Conservation (phyloP, 1,284 basidiomycete species). For the Sanghuangporus sanghuang region DNA sequence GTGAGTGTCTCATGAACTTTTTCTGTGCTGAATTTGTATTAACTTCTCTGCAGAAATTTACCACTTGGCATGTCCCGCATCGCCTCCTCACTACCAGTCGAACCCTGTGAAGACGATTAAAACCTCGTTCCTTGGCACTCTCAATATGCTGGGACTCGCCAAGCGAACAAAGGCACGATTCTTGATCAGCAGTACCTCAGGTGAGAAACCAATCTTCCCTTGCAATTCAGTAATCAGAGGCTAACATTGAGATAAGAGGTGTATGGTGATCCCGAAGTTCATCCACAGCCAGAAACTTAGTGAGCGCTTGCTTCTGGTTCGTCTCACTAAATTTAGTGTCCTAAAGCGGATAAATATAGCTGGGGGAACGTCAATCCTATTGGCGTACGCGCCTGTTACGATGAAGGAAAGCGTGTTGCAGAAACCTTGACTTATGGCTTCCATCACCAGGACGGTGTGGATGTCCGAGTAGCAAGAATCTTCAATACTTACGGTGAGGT, state of each 20-base stretch:
- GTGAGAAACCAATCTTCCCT: slow-evolving; percentile 35
- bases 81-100: slow-evolving; percentile 92
- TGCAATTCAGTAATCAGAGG: background rate
- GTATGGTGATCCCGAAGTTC: slow-evolving; percentile 95
- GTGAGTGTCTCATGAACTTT: slow-evolving; percentile 41
- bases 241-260: slow-evolving; percentile 56
- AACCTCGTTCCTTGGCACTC: slow-evolving; percentile 94
- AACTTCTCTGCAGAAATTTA: slow-evolving; percentile 73
- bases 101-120: slow-evolving; percentile 97
- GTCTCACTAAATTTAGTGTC: background rate
- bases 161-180: slow-evolving; percentile 97
- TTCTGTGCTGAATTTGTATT: background rate
- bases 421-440: slow-evolving; percentile 95
- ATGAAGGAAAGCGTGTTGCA: slow-evolving; percentile 95
- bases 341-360: slow-evolving; percentile 35
- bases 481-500: slow-evolving; percentile 82
- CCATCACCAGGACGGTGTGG: slow-evolving; percentile 89
- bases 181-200: slow-evolving; percentile 90
- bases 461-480: slow-evolving; percentile 93
- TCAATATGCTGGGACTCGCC: slow-evolving; percentile 98
- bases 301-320: slow-evolving; percentile 34
- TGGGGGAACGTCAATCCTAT: slow-evolving; percentile 99
- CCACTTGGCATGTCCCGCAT: slow-evolving; percentile 94
- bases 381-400: slow-evolving; percentile 95
- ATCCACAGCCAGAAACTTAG: slow-evolving; percentile 95